Evolutionary conservation across 805 yeast species (phyloP).

Genomic region (Kodamaea fukazawae): DNA sequence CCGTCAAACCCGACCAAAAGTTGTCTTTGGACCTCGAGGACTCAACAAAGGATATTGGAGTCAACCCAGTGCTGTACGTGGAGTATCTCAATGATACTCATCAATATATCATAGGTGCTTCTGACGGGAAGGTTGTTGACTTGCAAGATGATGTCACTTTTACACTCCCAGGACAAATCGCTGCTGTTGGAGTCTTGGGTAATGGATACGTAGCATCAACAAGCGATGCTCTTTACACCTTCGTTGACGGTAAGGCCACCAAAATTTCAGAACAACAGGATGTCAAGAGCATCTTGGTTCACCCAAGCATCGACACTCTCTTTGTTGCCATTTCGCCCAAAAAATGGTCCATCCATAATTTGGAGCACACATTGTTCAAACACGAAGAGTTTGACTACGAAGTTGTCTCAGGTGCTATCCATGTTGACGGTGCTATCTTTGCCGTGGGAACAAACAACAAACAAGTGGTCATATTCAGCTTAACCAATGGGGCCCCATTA

Average conservation of each 20-base stretch:
- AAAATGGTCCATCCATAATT: conserved; percentile 22
- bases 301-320: conserved; percentile 31
- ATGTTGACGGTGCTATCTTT: conserved; percentile 49
- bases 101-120: conserved; percentile 5
- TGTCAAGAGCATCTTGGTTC: conserved; percentile 21
- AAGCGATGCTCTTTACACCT: neutral
- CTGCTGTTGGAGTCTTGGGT: conserved; percentile 1
- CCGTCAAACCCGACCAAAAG: conserved; percentile 15
- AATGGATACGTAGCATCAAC: conserved; percentile 4
- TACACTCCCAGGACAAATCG: conserved; percentile 2
- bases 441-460: conserved; percentile 38
- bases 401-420: conserved; percentile 27
- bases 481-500: conserved; percentile 36
- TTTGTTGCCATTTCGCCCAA: conserved; percentile 25
- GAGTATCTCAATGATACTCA: neutral
- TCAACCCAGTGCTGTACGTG: conserved; percentile 1
- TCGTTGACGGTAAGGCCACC: neutral
- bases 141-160: conserved; percentile 9
- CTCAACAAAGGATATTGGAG: conserved; percentile 4
- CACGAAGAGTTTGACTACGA: neutral
- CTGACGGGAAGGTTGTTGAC: conserved; percentile 6
- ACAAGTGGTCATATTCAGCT: conserved; percentile 35
- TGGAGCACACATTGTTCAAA: conserved; percentile 9
- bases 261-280: neutral
- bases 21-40: conserved; percentile 12